These are phyloP conservation scores for Acanthamoeba divionensis DNA, from an alignment of 208 protist species.

Conservation along the genomic window DNA sequence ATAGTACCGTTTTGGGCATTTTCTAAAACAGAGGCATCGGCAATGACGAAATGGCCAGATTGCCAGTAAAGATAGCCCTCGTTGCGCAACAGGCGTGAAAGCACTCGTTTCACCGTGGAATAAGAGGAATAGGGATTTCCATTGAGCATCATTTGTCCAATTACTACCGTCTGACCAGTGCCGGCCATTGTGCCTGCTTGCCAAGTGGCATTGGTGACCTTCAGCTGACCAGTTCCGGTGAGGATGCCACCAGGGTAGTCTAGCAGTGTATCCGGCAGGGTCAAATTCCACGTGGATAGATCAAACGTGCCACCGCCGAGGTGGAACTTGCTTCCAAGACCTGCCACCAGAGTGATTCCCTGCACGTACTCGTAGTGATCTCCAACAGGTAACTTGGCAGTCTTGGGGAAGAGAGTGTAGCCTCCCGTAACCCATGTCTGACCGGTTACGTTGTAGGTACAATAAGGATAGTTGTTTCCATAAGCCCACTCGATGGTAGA, in stretches of 20 bases:
- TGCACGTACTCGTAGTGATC: constrained; percentile 6
- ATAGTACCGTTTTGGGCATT: neutral
- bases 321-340: neutral
- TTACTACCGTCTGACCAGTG: neutral
- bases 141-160: no score
- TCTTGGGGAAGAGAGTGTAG: constrained; percentile 20
- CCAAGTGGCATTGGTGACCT: neutral
- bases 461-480: constrained; percentile 8
- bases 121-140: no score
- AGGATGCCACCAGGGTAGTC: constrained; percentile 5
- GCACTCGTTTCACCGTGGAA: no score
- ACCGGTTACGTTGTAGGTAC: neutral
- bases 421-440: neutral
- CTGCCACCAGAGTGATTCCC: neutral
- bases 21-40: constrained; percentile 7
- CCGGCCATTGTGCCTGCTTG: neutral
- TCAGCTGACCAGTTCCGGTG: neutral
- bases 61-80: neutral
- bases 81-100: constrained; percentile 17
- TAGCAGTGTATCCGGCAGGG: neutral
- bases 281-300: neutral
- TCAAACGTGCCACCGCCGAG: constrained; percentile 9
- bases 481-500: constrained; percentile 29
- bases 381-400: neutral
- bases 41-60: neutral